Evolutionary conservation across 768 basidiomycete species (phyloP), one percentile per base, ranked within the genome.

Genomic region (Suillus variegatus): DNA sequence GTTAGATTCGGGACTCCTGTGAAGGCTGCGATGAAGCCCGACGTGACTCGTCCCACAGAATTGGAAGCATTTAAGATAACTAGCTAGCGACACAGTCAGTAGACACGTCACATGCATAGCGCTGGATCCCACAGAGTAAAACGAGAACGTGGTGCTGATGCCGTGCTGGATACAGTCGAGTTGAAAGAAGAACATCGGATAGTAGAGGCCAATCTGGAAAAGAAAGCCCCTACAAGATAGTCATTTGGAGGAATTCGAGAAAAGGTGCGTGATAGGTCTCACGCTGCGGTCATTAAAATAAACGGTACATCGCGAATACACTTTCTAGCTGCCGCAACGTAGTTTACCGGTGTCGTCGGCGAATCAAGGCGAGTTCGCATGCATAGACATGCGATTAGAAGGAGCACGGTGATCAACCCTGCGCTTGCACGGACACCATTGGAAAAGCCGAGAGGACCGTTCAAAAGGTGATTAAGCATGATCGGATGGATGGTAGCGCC

Each of bases 181-280:
- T 67, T 89, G 88, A 8, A 88, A 68, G 70, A 84, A 88, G 73
- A 86, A 88, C 20, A 85, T 76, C 0, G 86, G 85, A 55, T 79
- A 85, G 65, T 79, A 86, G 40, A 85, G 69, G 3, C 82, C 83
- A 1, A 72, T 67, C 6, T 80, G 70, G 18, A 79, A 76, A 49
- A 77, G 18, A 62, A 0, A 72, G 2, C 16, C 44, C 67, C 74
- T 75, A 36, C 16, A 18, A 1, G 18, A 25, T 51, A 2, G 46
- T 36, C 16, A 35, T 35, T 49, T 55, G 13, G 54, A 44, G 5
- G 47, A 12, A 60, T n/a, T 36, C 20, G 38, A 22, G 52, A n/a
- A 6, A 7, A 16, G 22, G 61, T 3, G 64, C n/a, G 62, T 25
- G 16, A 14, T 13, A 22, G 18, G 22, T 63, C 73, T 2, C 63